Conservation (phyloP, 2,329 filamentous ascomycete species). For the Colletotrichum sp. region DNA sequence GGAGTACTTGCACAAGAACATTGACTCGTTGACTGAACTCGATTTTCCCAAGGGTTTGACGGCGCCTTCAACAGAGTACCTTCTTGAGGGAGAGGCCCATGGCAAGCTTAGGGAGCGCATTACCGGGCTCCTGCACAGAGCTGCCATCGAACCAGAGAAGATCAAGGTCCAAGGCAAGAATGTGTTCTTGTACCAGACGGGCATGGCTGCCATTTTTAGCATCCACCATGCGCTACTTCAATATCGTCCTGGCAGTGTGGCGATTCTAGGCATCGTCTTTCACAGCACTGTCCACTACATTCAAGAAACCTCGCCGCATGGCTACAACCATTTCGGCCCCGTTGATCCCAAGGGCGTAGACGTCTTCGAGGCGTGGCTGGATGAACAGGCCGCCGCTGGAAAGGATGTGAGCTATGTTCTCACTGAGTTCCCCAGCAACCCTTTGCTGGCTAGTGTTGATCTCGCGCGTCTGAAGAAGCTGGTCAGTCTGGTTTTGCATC, state of each 20-base stretch:
- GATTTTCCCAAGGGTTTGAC: slow-evolving; percentile 30
- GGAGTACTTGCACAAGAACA: slow-evolving; percentile 43
- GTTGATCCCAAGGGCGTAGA: slow-evolving; percentile 46
- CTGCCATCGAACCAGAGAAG: slow-evolving; percentile 33
- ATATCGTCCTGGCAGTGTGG: slow-evolving; percentile 36
- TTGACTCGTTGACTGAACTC: slow-evolving; percentile 38
- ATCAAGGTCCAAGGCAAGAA: slow-evolving; percentile 38
- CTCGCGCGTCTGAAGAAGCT: slow-evolving; percentile 30
- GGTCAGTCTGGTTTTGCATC: neutral
- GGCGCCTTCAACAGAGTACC: slow-evolving; percentile 39
- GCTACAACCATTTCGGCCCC: slow-evolving; percentile 51
- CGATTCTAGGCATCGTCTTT: slow-evolving; percentile 56
- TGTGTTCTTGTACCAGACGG: slow-evolving; percentile 57
- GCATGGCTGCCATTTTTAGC: slow-evolving; percentile 57
- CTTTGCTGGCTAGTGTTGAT: slow-evolving; percentile 36
- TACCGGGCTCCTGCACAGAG: slow-evolving; percentile 43
- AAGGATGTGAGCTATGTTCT: slow-evolving; percentile 49
- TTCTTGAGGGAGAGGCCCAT: slow-evolving; percentile 42
- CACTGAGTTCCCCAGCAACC: slow-evolving; percentile 48
- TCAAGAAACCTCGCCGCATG: slow-evolving; percentile 46
- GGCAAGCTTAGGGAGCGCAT: slow-evolving; percentile 42
- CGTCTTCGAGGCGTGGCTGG: slow-evolving; percentile 48
- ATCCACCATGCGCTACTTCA: slow-evolving; percentile 40
- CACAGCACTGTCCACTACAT: slow-evolving; percentile 52
- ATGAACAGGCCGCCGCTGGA: slow-evolving; percentile 39